Evolutionary conservation across 148 eudicot genomes (phyloP).

Genomic region (Spergularia marina): DNA sequence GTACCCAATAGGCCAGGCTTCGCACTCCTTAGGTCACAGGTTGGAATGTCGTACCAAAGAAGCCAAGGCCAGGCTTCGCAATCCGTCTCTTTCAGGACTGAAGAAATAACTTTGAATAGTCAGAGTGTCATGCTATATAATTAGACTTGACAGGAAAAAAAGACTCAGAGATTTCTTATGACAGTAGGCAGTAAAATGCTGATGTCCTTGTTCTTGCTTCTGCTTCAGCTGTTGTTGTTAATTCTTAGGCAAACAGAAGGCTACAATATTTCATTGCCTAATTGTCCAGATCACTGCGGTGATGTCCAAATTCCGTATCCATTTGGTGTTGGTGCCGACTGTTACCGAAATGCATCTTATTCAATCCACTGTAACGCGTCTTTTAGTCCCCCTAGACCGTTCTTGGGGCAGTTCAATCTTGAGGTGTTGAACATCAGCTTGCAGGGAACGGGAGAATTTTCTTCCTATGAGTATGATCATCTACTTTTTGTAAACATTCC

Average conservation of each 20-base stretch:
- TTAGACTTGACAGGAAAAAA: too few relatives aligned
- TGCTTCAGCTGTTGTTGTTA: neutral
- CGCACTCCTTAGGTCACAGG: too few relatives aligned
- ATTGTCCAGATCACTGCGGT: constrained; percentile 28
- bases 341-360: constrained; percentile 17
- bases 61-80: too few relatives aligned
- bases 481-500: neutral
- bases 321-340: constrained; percentile 32
- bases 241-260: neutral
- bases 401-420: constrained; percentile 7
- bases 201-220: constrained; percentile 2
- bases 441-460: too few relatives aligned
- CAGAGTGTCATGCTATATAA: too few relatives aligned
- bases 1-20: too few relatives aligned
- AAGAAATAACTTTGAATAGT: too few relatives aligned
- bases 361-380: constrained; percentile 28
- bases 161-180: too few relatives aligned
- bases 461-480: too few relatives aligned
- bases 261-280: constrained; percentile 21
- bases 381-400: constrained; percentile 12
- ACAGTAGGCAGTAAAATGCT: neutral
- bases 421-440: constrained; percentile 21
- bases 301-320: constrained; percentile 34
- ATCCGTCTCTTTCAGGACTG: too few relatives aligned
- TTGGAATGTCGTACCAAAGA: too few relatives aligned